Evolutionary conservation across 169 alveolate genomes (phyloP).

Genomic region (Cryptosporidium baileyi): DNA sequence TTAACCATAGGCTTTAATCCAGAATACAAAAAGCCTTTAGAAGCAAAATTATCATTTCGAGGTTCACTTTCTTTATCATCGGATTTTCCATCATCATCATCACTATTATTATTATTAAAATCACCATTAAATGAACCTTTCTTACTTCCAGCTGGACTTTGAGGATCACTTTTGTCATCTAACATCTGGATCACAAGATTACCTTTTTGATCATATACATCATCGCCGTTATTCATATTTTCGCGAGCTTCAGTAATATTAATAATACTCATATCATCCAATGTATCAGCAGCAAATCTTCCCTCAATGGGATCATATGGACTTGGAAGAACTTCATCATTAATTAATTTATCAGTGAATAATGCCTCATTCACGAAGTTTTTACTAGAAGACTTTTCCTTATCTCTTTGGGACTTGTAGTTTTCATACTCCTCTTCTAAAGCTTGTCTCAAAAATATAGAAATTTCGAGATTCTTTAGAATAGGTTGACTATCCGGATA

Average conservation of each 20-base stretch:
- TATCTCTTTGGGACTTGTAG: not conserved
- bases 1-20: no score
- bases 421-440: not conserved
- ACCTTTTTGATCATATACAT: not conserved
- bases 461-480: not conserved
- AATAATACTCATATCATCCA: no score
- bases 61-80: no score
- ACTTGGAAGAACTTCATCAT: not conserved
- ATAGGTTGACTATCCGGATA: not conserved
- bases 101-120: no score
- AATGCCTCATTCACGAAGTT: constrained; percentile 28
- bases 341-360: constrained; percentile 6
- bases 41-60: no score
- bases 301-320: constrained; percentile 57
- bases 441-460: constrained; percentile 7
- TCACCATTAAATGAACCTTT: no score
- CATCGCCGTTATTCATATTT: not conserved
- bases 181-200: not conserved
- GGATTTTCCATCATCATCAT: not conserved
- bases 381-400: not conserved
- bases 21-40: no score
- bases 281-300: no score
- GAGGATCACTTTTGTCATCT: no score
- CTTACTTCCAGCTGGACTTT: no score
- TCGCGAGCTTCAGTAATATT: not conserved